A percentile compares a stretch with the other conserved stretches of the same genome.
Conservation (phyloP, 345 rosid genomes). For the Populus tremula region DNA sequence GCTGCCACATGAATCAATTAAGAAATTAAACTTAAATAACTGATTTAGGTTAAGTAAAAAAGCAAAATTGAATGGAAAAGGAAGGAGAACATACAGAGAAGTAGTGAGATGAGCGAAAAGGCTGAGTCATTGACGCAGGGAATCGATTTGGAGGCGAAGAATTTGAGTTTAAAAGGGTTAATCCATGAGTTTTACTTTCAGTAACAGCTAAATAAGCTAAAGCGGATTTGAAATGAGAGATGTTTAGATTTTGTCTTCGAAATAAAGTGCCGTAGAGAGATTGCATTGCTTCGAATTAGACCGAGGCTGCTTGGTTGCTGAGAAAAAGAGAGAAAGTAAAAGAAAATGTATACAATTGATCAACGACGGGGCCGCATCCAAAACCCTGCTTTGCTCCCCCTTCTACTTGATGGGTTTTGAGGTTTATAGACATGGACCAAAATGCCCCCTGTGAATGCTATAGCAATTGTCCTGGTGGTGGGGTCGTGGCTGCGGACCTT, state of each 20-base stretch:
- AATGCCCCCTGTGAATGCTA: not conserved
- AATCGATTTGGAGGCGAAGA: slow-evolving; percentile 2
- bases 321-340: not conserved
- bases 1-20: slow-evolving; percentile 26
- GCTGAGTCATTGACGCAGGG: slow-evolving; percentile 6
- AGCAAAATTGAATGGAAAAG: not conserved
- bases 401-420: not conserved
- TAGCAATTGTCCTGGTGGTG: too few relatives aligned
- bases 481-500: too few relatives aligned
- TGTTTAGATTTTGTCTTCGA: slow-evolving; percentile 21
- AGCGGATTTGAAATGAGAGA: slow-evolving; percentile 12
- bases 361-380: not conserved
- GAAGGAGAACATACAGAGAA: slow-evolving; percentile 15
- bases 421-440: slow-evolving; percentile 1
- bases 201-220: not conserved
- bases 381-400: slow-evolving; percentile 3
- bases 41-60: not conserved
- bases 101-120: slow-evolving; percentile 16
- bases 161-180: not conserved
- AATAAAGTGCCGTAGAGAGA: slow-evolving; percentile 30
- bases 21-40: not conserved
- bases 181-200: not conserved
- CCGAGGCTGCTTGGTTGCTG: not conserved
- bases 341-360: not conserved
- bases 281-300: slow-evolving; percentile 29